Percentiles rank a stretch among this genome's conserved stretches.
Conservation (phyloP, 2,329 filamentous ascomycete species). For the Trichophyton mentagrophytes region DNA sequence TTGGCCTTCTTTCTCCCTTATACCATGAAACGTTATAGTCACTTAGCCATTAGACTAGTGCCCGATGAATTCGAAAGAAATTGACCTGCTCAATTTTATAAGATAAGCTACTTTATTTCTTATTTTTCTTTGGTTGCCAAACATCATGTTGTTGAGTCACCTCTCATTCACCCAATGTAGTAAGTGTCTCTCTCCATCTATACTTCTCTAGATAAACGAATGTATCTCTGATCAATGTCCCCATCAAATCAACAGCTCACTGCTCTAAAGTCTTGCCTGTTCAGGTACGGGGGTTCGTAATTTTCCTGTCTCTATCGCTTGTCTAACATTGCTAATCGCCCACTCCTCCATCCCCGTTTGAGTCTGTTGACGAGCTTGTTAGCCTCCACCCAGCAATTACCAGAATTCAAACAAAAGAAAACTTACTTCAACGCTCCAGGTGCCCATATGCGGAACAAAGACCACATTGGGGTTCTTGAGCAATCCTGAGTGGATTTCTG, state of each 20-base stretch:
- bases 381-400: neutral
- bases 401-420: neutral
- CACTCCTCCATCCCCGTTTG: constrained; percentile 57
- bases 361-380: constrained; percentile 27
- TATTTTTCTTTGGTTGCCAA: neutral
- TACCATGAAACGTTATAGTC: neutral
- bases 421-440: constrained; percentile 55
- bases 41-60: neutral
- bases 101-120: neutral
- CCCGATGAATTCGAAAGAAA: neutral
- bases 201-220: neutral
- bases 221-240: neutral
- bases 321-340: constrained; percentile 56
- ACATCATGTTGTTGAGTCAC: neutral
- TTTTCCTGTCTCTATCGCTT: constrained; percentile 49
- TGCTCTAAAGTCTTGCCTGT: constrained; percentile 37
- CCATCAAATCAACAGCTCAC: neutral
- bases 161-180: neutral
- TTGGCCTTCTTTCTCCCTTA: neutral
- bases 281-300: constrained; percentile 61
- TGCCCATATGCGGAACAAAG: constrained; percentile 76
- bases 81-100: neutral
- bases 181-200: neutral
- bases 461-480: constrained; percentile 58
- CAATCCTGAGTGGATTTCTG: constrained; percentile 59